Evolutionary conservation across 768 basidiomycete genomes (phyloP).

Genomic region (Polyporus arcularius): DNA sequence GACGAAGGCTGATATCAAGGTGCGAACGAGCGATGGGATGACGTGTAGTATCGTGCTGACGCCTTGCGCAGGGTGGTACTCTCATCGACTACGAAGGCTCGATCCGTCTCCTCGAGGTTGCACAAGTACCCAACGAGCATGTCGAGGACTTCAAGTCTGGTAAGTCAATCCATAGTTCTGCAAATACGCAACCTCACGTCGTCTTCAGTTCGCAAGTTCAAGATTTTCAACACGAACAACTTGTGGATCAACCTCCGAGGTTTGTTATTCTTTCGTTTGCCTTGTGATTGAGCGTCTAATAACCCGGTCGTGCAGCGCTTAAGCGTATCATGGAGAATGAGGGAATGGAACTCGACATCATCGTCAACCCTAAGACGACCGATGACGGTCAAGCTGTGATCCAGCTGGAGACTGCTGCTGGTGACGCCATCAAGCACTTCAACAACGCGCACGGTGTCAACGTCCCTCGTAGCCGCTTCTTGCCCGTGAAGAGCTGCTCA

Average conservation of each 20-base stretch:
- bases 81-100: slow-evolving; percentile 90
- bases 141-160: slow-evolving; percentile 90
- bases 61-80: slow-evolving; percentile 66
- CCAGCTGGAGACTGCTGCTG: slow-evolving; percentile 61
- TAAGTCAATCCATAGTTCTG: slow-evolving; percentile 57
- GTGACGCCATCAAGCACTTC: slow-evolving; percentile 94
- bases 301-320: slow-evolving; percentile 58
- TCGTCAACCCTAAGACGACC: slow-evolving; percentile 87
- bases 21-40: slow-evolving; percentile 11
- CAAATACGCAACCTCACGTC: slow-evolving; percentile 40
- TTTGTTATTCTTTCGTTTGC: slow-evolving; percentile 27
- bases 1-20: slow-evolving; percentile 83
- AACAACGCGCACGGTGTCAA: slow-evolving; percentile 91
- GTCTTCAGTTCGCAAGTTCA: slow-evolving; percentile 83
- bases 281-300: slow-evolving; percentile 29
- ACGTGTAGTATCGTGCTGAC: background rate
- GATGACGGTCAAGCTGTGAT: slow-evolving; percentile 88
- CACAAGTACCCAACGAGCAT: slow-evolving; percentile 92
- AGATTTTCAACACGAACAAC: slow-evolving; percentile 91
- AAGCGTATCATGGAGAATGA: slow-evolving; percentile 89
- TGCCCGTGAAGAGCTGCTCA: slow-evolving; percentile 89
- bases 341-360: slow-evolving; percentile 90
- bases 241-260: slow-evolving; percentile 79
- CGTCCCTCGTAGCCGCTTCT: slow-evolving; percentile 92
- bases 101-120: slow-evolving; percentile 88